Base-by-base conservation (phyloP, 2,329 filamentous ascomycete species). In the Aspergillus unguis region DNA sequence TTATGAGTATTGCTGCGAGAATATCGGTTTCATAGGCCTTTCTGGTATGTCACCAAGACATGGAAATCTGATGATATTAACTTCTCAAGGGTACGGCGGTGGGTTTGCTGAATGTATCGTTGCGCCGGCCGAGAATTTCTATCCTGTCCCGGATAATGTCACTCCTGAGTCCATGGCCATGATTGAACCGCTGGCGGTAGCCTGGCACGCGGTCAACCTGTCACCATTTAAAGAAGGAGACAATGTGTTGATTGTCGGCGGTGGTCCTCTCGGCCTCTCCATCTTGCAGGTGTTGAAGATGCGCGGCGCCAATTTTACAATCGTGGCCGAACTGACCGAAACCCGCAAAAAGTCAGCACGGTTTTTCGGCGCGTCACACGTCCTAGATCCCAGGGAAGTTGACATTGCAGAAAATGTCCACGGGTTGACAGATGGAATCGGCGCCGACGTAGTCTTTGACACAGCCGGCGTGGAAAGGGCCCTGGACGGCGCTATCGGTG, bases 181-280 rank as follows among this genome's bases (percentile, higher is more conserved):
- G 3, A 78, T 86, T 5, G 84, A 87, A 58, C 84, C 85, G 0
- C 69, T 87, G 2, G 74, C 82, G 0, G 83, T 87, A 0, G 83
- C 81, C 6, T 86, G 83, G 83, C 84, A 87, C 59, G 83, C 82
- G 0, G 77, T 85, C 7, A 73, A 75, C 4, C 70, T 78, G 3
- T 75, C 75, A 0, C 74, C 75, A 0, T 66, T 83, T 33, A 73
- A 74, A 9, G 48, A 62, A 2, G 76, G 75, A 1, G 73, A 80
- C 10, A 73, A 72, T 1, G 79, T 78, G 1, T 61, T 86, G 23
- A 75, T 87, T 5, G 67, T 85, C 3, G 84, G 84, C 4, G 82
- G 80, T 0, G 84, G 84, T 0, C 84, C 84, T 0, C 85, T 87
- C 44, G 84, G 83, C 0, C 71, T 86, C 8, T 80, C 80, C 0